These are phyloP conservation scores for Eurotiales sp. DNA, from an alignment of 2,329 filamentous ascomycete species.

Conservation along the genomic window DNA sequence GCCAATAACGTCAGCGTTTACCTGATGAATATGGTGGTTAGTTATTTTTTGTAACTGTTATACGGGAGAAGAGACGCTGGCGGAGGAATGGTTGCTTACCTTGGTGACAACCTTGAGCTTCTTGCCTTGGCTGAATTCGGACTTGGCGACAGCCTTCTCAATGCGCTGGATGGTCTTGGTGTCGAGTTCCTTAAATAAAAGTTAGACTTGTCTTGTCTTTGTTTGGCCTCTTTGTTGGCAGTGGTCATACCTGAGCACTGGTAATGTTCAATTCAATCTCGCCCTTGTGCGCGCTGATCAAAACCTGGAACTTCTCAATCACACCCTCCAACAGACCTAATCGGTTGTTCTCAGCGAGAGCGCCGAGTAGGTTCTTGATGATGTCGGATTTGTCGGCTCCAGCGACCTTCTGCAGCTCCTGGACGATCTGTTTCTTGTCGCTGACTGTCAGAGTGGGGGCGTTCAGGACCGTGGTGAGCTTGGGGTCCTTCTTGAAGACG, in stretches of 20 bases:
- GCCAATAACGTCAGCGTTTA: conserved; percentile 91
- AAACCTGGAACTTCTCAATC: conserved; percentile 76
- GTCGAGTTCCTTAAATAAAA: conserved; percentile 91
- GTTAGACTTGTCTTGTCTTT: too few relatives aligned
- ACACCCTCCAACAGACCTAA: conserved; percentile 77
- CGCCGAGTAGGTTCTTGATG: conserved; percentile 87
- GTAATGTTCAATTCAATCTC: conserved; percentile 93
- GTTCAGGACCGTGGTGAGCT: conserved; percentile 70
- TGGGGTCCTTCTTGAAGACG: conserved; percentile 76
- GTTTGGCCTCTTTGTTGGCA: too few relatives aligned
- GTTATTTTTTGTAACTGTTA: too few relatives aligned
- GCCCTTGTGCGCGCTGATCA: conserved; percentile 85
- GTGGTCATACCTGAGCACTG: conserved; percentile 78
- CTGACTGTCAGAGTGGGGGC: conserved; percentile 72
- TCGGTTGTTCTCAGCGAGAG: conserved; percentile 95
- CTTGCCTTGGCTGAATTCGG: conserved; percentile 83
- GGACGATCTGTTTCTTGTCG: conserved; percentile 83
- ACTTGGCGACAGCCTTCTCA: conserved; percentile 85
- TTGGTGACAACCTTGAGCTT: conserved; percentile 96
- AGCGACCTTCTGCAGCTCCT: conserved; percentile 81
- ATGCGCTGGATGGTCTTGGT: conserved; percentile 79
- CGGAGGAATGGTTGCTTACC: conserved; percentile 48
- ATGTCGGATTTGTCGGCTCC: conserved; percentile 74
- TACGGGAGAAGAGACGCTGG: too few relatives aligned
- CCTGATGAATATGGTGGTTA: conserved; percentile 57